Evolutionary conservation across 768 basidiomycete species (phyloP).

Genomic region (Xerocomellus dryophilus): DNA sequence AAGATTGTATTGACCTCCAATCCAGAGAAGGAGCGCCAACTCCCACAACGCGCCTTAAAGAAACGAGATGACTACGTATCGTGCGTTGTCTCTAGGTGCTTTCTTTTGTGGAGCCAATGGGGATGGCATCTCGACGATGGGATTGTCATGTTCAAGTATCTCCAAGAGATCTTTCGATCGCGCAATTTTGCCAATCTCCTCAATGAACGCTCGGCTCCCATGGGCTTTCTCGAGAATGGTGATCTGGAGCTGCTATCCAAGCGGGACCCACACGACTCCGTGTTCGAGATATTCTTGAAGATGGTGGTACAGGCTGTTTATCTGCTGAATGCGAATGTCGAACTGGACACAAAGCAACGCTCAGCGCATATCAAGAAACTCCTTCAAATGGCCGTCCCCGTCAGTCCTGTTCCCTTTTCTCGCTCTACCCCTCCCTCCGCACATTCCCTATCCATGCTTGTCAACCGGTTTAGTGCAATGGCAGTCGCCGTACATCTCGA

Average conservation of each 20-base stretch:
- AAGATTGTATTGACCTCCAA: constrained; percentile 56
- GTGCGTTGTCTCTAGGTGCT: constrained; percentile 67
- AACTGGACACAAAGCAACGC: constrained; percentile 33
- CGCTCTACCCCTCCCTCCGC: constrained; percentile 46
- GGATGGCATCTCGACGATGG: constrained; percentile 65
- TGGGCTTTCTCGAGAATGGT: constrained; percentile 60
- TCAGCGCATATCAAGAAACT: constrained; percentile 59
- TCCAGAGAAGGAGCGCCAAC: constrained; percentile 38
- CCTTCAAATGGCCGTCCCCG: constrained; percentile 67
- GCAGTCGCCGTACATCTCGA: constrained; percentile 70
- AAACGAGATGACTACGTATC: constrained; percentile 71
- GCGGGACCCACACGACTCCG: constrained; percentile 57
- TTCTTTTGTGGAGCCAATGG: constrained; percentile 74
- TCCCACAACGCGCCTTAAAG: constrained; percentile 38
- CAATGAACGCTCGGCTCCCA: constrained; percentile 61
- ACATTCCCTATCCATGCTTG: constrained; percentile 68
- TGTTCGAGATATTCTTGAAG: constrained; percentile 79
- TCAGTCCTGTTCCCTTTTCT: constrained; percentile 65
- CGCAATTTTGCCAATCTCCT: constrained; percentile 73
- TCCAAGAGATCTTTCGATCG: constrained; percentile 72
- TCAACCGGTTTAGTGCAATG: constrained; percentile 77
- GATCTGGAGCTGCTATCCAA: constrained; percentile 52
- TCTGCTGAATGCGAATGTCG: constrained; percentile 33
- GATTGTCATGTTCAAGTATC: constrained; percentile 53
- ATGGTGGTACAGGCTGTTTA: constrained; percentile 64